Conservation (phyloP, 106 monocot genomes). For the Dioscorea alata region DNA sequence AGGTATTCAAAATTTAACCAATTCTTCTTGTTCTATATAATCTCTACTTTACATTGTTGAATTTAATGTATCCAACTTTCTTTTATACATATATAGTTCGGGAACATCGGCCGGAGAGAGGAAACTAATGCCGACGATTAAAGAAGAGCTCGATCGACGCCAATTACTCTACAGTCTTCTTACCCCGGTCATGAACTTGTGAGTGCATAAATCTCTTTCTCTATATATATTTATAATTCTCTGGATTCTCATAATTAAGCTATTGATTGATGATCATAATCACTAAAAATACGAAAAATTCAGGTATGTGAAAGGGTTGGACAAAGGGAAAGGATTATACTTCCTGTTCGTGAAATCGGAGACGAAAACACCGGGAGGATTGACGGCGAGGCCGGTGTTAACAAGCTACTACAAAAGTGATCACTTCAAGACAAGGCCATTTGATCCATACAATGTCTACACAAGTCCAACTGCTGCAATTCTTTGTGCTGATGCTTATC, state of each 20-base stretch:
- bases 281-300: not conserved
- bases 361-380: conserved; percentile 25
- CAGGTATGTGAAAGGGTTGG: conserved; percentile 14
- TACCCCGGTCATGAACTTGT: not conserved
- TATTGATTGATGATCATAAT: too few species aligned
- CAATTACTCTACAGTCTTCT: conserved; percentile 6
- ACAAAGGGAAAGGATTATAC: conserved; percentile 36
- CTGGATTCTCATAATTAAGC: too few species aligned
- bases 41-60: not conserved
- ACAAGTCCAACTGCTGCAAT: conserved; percentile 53
- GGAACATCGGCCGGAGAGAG: conserved; percentile 18
- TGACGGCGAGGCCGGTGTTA: conserved; percentile 45
- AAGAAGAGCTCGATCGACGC: conserved; percentile 8
- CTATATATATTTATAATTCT: too few species aligned
- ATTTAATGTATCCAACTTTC: not conserved
- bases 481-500: conserved; percentile 38
- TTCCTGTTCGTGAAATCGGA: conserved; percentile 57
- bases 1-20: not conserved
- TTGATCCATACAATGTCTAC: conserved; percentile 30
- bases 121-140: conserved; percentile 16
- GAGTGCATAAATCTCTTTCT: too few species aligned
- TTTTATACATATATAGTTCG: conserved; percentile 10
- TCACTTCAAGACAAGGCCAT: conserved; percentile 27
- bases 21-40: not conserved
- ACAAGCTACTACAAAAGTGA: conserved; percentile 70